Base-by-base conservation (phyloP, 2,329 filamentous ascomycete genomes). In the Aspergillus ochraceoroseus region DNA sequence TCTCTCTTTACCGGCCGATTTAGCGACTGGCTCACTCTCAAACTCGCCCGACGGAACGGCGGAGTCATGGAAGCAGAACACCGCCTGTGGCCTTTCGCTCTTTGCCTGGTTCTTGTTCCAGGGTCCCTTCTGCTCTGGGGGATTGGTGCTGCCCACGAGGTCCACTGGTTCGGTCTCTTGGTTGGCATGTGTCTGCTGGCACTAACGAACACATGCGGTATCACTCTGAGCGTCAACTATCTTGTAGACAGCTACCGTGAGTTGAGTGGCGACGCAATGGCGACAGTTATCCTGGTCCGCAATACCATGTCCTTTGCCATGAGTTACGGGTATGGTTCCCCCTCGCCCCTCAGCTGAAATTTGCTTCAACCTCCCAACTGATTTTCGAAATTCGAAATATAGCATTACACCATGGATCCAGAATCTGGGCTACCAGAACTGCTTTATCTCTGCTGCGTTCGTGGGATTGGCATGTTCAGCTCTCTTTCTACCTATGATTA, bases 291-390 rank as follows among this genome's bases (percentile, higher is more conserved):
- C 35, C 40, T 72, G 14, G 64, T 73, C 9, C 63, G 70, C 3
- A 72, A 73, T 44, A 71, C 68, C 1, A 70, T 72, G 64, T 64
- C 62, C 0, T 73, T 73, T 47, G 70, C 65, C 0, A 66, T 72
- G 33, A 60, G 65, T 2, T 70, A 68, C 46, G 68, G 64, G 54
- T 61, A 48, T 41, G 55, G 45, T 23, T 27, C n/a, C n/a, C n/a
- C n/a, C n/a, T n/a, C n/a, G n/a, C n/a, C n/a, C n/a, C n/a, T n/a
- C n/a, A n/a, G n/a, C n/a, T n/a, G n/a, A n/a, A n/a, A n/a, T n/a
- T n/a, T n/a, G n/a, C n/a, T n/a, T n/a, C n/a, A n/a, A n/a, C n/a
- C n/a, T n/a, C n/a, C n/a, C n/a, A n/a, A n/a, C n/a, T n/a, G n/a
- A n/a, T n/a, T n/a, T n/a, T n/a, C n/a, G n/a, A n/a, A n/a, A n/a